A percentile compares a stretch with the other conserved stretches of the same genome.
These are phyloP conservation scores for Pseudocercospora cruenta DNA, from an alignment of 2,329 filamentous ascomycete species.

Conservation along the genomic window DNA sequence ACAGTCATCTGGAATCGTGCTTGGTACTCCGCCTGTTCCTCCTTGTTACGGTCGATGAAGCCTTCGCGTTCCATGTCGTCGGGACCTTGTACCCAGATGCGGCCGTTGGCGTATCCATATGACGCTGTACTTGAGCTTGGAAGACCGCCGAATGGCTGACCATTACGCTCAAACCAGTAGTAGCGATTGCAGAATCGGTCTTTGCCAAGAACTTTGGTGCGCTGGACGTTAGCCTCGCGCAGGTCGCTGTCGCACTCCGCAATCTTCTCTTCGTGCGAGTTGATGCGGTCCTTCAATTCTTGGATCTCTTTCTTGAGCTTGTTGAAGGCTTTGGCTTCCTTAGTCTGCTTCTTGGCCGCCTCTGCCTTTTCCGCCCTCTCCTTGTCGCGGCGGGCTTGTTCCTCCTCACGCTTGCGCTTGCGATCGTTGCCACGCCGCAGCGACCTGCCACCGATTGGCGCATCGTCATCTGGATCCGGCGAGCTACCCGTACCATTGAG, in stretches of 20 bases:
- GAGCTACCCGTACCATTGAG: slow-evolving; percentile 61
- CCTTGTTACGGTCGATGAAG: slow-evolving; percentile 76
- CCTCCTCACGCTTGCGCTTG: slow-evolving; percentile 58
- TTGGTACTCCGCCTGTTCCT: slow-evolving; percentile 75
- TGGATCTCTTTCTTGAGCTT: slow-evolving; percentile 87
- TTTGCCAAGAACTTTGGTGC: slow-evolving; percentile 85
- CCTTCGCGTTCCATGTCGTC: slow-evolving; percentile 84
- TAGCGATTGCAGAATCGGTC: slow-evolving; percentile 98
- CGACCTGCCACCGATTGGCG: slow-evolving; percentile 61
- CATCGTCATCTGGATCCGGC: slow-evolving; percentile 69
- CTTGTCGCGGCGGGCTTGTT: slow-evolving; percentile 68
- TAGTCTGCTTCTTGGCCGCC: slow-evolving; percentile 65
- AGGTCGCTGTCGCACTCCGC: slow-evolving; percentile 85
- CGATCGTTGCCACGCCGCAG: slow-evolving; percentile 62
- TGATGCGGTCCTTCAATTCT: slow-evolving; percentile 79
- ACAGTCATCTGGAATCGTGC: slow-evolving; percentile 80
- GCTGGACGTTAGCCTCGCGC: slow-evolving; percentile 88
- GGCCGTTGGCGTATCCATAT: slow-evolving; percentile 89
- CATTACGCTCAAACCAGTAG: slow-evolving; percentile 98
- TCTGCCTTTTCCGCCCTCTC: slow-evolving; percentile 63
- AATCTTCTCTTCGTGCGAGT: slow-evolving; percentile 83
- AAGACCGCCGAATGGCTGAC: slow-evolving; percentile 91
- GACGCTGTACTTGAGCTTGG: slow-evolving; percentile 84
- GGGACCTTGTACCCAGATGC: slow-evolving; percentile 94
- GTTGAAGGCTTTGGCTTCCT: slow-evolving; percentile 83